These are phyloP conservation scores for Fraxinus latifolia DNA, from an alignment of 305 asterid genomes.

Conservation along the genomic window DNA sequence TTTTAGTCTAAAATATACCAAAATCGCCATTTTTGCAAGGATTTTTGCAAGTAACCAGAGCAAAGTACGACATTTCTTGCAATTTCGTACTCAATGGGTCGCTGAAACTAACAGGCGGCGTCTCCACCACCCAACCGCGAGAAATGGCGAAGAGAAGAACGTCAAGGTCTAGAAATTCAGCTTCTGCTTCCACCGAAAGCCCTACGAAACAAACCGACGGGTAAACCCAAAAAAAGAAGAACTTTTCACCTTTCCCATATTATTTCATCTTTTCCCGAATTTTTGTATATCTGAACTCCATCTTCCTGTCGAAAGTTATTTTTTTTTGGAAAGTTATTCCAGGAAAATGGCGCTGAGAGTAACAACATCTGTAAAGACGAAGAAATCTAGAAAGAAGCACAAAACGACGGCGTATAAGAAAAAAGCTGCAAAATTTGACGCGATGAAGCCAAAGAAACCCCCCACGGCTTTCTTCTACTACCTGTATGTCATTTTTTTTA, in stretches of 20 bases:
- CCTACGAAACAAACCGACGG: conserved; percentile 27
- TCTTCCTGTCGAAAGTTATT: neutral
- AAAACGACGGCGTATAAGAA: conserved; percentile 35
- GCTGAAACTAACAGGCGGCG: neutral
- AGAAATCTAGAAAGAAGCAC: conserved; percentile 39
- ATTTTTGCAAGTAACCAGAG: no score
- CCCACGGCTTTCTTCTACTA: conserved; percentile 96
- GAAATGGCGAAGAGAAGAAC: conserved; percentile 46
- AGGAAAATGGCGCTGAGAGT: conserved; percentile 47
- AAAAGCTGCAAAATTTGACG: conserved; percentile 48
- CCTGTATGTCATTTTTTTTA: conserved; percentile 42
- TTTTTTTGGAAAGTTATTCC: neutral
- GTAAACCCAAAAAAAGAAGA: conserved; percentile 24
- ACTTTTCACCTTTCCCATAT: neutral
- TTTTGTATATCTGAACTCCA: neutral
- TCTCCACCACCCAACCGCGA: neutral
- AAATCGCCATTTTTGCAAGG: no score
- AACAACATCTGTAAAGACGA: conserved; percentile 35
- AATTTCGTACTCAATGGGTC: neutral
- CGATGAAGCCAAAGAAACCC: conserved; percentile 84
- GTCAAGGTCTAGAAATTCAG: conserved; percentile 23
- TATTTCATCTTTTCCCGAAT: neutral
- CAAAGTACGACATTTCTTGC: no score
- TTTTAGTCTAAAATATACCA: no score
- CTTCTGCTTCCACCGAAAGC: conserved; percentile 22